A percentile compares a stretch with the other conserved stretches of the same genome.
Conservation (phyloP, 352 stramenopile genomes). For the Thalassiosira allenii region DNA sequence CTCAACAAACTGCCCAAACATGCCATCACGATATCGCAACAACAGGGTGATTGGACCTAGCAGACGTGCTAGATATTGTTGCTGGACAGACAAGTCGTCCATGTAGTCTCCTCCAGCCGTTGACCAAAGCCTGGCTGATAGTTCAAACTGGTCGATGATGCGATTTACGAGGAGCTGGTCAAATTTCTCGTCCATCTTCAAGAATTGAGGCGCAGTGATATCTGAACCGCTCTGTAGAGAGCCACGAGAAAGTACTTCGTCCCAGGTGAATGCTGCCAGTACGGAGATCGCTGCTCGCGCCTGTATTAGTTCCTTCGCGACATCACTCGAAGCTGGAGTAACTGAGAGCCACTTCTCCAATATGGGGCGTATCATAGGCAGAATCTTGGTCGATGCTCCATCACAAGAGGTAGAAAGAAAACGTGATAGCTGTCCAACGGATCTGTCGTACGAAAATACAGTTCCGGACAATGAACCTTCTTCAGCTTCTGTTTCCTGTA, state of each 20-base stretch:
- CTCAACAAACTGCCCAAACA: slow-evolving; percentile 46
- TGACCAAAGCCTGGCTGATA: slow-evolving; percentile 35
- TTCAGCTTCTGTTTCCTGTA: neutral
- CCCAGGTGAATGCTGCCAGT: slow-evolving; percentile 55
- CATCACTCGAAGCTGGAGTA: neutral
- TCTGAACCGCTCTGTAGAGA: slow-evolving; percentile 2
- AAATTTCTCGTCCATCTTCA: slow-evolving; percentile 51
- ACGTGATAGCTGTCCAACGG: slow-evolving; percentile 40
- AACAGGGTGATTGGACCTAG: slow-evolving; percentile 49
- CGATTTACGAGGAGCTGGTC: slow-evolving; percentile 37
- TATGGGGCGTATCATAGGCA: slow-evolving; percentile 57
- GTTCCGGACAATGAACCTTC: neutral
- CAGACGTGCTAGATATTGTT: slow-evolving; percentile 42
- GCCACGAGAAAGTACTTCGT: slow-evolving; percentile 34
- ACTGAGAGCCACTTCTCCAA: slow-evolving; percentile 50
- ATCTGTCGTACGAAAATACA: slow-evolving; percentile 48
- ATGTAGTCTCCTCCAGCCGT: slow-evolving; percentile 10
- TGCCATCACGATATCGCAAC: slow-evolving; percentile 47
- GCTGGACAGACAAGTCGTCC: slow-evolving; percentile 31
- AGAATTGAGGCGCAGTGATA: slow-evolving; percentile 25
- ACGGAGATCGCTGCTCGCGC: slow-evolving; percentile 52
- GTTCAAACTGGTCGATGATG: slow-evolving; percentile 41
- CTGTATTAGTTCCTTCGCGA: slow-evolving; percentile 22
- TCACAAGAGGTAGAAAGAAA: slow-evolving; percentile 55
- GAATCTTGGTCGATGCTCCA: slow-evolving; percentile 36